Base-by-base conservation (phyloP, 129 eudicot genomes). In the Calendula officinalis region DNA sequence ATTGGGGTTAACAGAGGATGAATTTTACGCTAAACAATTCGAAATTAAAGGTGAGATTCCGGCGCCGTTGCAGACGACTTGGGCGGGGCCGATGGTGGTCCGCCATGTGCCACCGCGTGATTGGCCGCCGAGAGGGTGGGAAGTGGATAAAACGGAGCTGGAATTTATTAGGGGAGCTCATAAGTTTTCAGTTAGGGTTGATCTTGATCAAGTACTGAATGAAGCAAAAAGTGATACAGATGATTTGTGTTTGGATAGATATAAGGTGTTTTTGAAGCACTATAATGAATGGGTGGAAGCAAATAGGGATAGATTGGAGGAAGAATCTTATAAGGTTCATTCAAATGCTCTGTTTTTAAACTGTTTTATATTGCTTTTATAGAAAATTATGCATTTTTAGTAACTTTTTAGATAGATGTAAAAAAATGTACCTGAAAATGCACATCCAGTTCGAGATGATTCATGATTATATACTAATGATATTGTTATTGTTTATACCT, bases 121-220 rank as follows among this genome's bases (percentile, higher is more conserved):
- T 48, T 94, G 99, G 99, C 99, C 99, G 16, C 99, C 97, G 4
- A 70, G 81, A 33, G 99, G 97, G n/a, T 94, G 97, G 99, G 83
- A 78, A 71, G 97, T 94, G 64, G 95, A 94, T 76, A 80, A 43
- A 78, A 62, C 76, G 70, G 99, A 94, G 77, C 72, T 94, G 68
- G 95, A 88, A 67, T 88, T 85, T 47, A 94, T 94, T 30, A 71
- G 99, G 34, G 97, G 77, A 40, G 94, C 87, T 4, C 99, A 94
- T 75, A 82, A 68, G 79, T 53, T 88, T 67, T 55, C 61, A 59
- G 74, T 62, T 6, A 80, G 92, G 62, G 78, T 88, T 68, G 90
- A 76, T 62, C 35, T 63, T 37, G 90, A 83, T 58, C 74, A 56
- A 44, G 60, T 94, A 71, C 74, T 72, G 60, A 81, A 74, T 55